Evolutionary conservation across 768 basidiomycete species (phyloP), one percentile per base, ranked within the genome.

Genomic region (Suillus paluster): DNA sequence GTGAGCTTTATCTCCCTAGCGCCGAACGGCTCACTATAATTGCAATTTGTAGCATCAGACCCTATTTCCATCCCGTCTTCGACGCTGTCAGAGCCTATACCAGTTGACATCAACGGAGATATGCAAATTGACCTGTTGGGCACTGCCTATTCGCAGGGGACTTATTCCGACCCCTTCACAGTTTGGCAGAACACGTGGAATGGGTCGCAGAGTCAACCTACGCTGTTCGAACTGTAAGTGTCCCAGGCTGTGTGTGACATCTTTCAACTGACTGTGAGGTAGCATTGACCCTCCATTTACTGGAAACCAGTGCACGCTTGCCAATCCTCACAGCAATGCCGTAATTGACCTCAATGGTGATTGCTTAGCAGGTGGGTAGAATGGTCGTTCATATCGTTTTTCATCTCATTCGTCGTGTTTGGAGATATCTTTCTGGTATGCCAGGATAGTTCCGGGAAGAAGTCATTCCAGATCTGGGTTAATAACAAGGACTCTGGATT

Each of bases 261-360:
- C 45, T 15, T 25, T 27, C 25, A 54, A 15, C 39, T 70, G 39
- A 70, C 34, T 30, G 33, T 61, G 55, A 48, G 48, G 4, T 58
- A 93, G 91, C 10, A 73, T 76, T 34, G 80, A 86, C 49, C 84
- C 91, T 2, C 81, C 82, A 17, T 85, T 94, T 66, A 73, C 80
- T 23, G 88, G 85, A 15, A 66, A 80, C 17, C 86, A 87, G 46
- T 99, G 97, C 75, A 82, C 77, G 11, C 73, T 94, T n/a, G 84
- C 92, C 12, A 88, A 89, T 65, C 96, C 97, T 6, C 97, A 99
- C 71, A 95, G 92, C 71, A 97, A 96, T 74, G 96, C 95, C 0
- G 90, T 95, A 19, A 84, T 99, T 5, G 97, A 99, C 70, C 78
- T 99, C 42, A 86, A 99, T 64, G 97, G 97, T 14, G 97, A 99